These are phyloP conservation scores for Friedmanniomyces endolithicus DNA, from an alignment of 495 filamentous ascomycete species.

Conservation along the genomic window DNA sequence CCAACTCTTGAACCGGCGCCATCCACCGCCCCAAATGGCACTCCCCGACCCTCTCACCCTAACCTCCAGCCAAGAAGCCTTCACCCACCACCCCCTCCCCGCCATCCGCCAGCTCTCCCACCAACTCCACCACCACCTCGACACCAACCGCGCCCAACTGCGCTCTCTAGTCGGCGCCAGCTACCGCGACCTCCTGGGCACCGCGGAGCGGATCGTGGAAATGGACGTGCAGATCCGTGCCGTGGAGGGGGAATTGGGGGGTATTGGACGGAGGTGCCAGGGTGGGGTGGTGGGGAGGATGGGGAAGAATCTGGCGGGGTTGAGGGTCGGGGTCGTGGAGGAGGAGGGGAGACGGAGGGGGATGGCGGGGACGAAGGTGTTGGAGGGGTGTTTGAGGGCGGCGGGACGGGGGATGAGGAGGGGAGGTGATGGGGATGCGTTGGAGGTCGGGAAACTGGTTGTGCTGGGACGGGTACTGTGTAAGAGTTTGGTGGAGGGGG, in stretches of 20 bases:
- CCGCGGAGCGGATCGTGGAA: slow-evolving; percentile 78
- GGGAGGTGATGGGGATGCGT: slow-evolving; percentile 44
- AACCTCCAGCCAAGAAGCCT: slow-evolving; percentile 55
- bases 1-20: neutral
- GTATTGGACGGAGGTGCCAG: slow-evolving; percentile 69
- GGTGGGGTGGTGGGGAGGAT: slow-evolving; percentile 57
- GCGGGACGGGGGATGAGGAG: slow-evolving; percentile 46
- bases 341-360: neutral
- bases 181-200: slow-evolving; percentile 84
- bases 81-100: slow-evolving; percentile 53
- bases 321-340: slow-evolving; percentile 33
- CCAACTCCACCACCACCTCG: slow-evolving; percentile 51
- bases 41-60: slow-evolving; percentile 46
- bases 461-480: slow-evolving; percentile 61
- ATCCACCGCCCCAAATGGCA: slow-evolving; percentile 35
- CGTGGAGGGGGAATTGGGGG: slow-evolving; percentile 56
- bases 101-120: slow-evolving; percentile 50
- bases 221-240: slow-evolving; percentile 70
- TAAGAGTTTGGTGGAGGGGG: slow-evolving; percentile 49
- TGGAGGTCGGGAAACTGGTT: slow-evolving; percentile 67
- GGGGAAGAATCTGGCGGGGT: slow-evolving; percentile 46
- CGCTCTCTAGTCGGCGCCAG: slow-evolving; percentile 76
- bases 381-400: slow-evolving; percentile 45
- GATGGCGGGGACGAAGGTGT: slow-evolving; percentile 20
- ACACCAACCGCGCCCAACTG: slow-evolving; percentile 76